Evolutionary conservation across 75 land plant species (phyloP), one percentile per base, ranked within the genome.

Genomic region (Selaginella moellendorffii): DNA sequence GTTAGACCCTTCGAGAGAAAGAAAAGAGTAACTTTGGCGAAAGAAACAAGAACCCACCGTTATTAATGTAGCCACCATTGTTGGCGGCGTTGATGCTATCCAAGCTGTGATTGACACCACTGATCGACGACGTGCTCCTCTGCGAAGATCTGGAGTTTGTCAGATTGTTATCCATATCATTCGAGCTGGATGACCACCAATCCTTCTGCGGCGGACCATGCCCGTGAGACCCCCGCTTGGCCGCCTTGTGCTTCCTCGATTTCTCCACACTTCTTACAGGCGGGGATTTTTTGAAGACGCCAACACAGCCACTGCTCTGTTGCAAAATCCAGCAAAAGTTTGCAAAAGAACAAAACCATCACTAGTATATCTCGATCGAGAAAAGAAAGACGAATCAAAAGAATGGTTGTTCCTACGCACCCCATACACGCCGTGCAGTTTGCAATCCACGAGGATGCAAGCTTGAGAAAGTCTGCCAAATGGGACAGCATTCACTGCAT

Each of bases 281-380:
- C 30, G 76, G 52, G 52, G 78, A 69, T 67, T 78, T 83, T 26
- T 71, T 58, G 74, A 74, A 92, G 73, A 88, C 82, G 76, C 97
- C 95, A 81, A 83, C 66, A 80, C 97, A 85, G 69, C 88, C 78
- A 79, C 97, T 83, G 82, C 80, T 78, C 95, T 88, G 97, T 82
- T 79, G 67, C 77, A 84, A 87, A 78, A 17, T 14, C 46, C 46
- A n/a, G n/a, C n/a, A n/a, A n/a, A n/a, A n/a, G n/a, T n/a, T 14
- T 14, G 46, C 46, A 36, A 36, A 36, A 5, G 14, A 36, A 36
- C 5, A 36, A 36, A 36, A 36, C 46, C 46, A 36, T 36, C 10
- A 54, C 24, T n/a, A n/a, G n/a, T n/a, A n/a, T n/a, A n/a, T n/a
- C n/a, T n/a, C n/a, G n/a, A n/a, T n/a, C n/a, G n/a, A n/a, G n/a